A percentile compares a stretch with the other conserved stretches of the same genome.
Conservation (phyloP, 371 early-diverging fungal species). For the Mucor ambiguus region DNA sequence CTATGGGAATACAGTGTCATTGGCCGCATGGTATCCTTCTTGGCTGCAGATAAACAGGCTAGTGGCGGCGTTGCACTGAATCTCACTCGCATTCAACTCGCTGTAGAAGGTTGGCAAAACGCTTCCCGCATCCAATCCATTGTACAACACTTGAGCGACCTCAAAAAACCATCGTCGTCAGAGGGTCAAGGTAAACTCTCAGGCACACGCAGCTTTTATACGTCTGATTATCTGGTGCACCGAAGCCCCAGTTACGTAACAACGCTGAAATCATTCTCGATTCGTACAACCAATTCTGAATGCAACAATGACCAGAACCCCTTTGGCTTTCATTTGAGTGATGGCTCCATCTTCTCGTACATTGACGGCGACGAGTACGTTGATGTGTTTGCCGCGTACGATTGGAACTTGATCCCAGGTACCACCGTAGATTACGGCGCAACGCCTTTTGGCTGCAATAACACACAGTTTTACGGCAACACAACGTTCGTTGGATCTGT, state of each 20-base stretch:
- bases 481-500: constrained; percentile 34
- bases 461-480: constrained; percentile 25
- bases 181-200: constrained; percentile 15
- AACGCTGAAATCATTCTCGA: constrained; percentile 35
- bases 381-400: constrained; percentile 34
- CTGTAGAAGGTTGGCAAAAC: constrained; percentile 22
- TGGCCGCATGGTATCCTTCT: constrained; percentile 35
- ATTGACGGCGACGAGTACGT: constrained; percentile 30
- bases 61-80: constrained; percentile 28
- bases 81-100: constrained; percentile 12
- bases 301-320: constrained; percentile 36
- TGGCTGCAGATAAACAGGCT: constrained; percentile 20
- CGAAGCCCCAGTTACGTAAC: constrained; percentile 23
- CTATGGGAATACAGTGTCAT: constrained; percentile 32
- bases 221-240: constrained; percentile 26
- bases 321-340: constrained; percentile 36
- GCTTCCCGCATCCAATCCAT: constrained; percentile 5
- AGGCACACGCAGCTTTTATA: constrained; percentile 23
- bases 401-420: constrained; percentile 39
- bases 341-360: constrained; percentile 33
- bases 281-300: constrained; percentile 31
- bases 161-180: neutral
- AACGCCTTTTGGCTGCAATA: constrained; percentile 25
- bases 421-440: constrained; percentile 34
- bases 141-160: neutral